Base-by-base conservation (phyloP, 139 green algal species). In the Chlorella ohadii region DNA sequence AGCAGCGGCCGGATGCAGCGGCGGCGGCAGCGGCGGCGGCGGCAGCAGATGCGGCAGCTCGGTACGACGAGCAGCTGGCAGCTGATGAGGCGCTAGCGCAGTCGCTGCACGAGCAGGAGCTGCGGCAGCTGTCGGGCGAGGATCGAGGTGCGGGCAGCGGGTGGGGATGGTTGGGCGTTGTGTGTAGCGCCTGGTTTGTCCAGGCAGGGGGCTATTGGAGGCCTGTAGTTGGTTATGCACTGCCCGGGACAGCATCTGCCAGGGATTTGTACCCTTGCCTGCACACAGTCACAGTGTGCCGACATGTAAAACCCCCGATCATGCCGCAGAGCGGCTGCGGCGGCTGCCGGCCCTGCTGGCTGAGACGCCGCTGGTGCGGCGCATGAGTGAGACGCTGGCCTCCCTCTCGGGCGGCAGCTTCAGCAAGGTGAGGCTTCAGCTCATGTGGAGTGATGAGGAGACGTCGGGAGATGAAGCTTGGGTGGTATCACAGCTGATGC, bases 301-400 rank as follows among this genome's bases (percentile, higher is more conserved):
- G 6, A 9, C 44, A 6, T 51, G 44, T 6, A 51, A 6, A 9
- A 51, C 44, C 44, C 22, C 11, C 6, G 4, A 23, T 5, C 33
- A 4, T 31, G n/a, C 27, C 41, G 76, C 76, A 82, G 76, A 71
- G 13, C 56, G 57, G 15, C 76, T 82, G 59, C 20, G 36, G 11
- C 23, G 20, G 27, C 59, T 82, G 76, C 76, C 57, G 1, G 25
- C 56, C 33, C 28, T 72, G 76, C 59, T 72, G 25, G 13, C 31
- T 0, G 76, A 82, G 31, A 72, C 76, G 47, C 76, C 57, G 25
- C 57, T 72, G n/a, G 74, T 68, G 74, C 74, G 74, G n/a, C 51
- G 56, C 25, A 39, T 71, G 23, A 41, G 23, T 0, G 56, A 82
- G 33, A 67, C 28, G 57, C 76, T 82, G 25, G 28, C 41, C 28